A percentile compares a stretch with the other conserved stretches of the same genome.
Conservation (phyloP, 2,329 filamentous ascomycete genomes). For the Thielaviopsis punctulata region DNA sequence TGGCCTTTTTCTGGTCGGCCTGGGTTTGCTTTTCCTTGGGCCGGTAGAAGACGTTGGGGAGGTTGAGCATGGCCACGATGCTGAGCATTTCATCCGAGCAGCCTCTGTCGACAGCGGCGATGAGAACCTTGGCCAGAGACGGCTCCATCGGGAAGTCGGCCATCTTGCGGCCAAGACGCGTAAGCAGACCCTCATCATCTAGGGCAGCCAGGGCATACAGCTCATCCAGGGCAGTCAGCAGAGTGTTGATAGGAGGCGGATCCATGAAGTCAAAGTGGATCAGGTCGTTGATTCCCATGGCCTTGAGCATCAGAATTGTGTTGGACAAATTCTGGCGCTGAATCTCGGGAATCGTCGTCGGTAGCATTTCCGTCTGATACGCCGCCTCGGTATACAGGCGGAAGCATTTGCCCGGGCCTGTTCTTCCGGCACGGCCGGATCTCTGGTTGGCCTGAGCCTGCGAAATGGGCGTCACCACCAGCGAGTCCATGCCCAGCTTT, state of each 20-base stretch:
- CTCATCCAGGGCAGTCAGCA: constrained; percentile 90
- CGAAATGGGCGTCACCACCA: constrained; percentile 90
- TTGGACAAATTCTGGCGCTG: constrained; percentile 83
- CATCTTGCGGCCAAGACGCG: constrained; percentile 87
- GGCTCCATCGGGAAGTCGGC: constrained; percentile 98
- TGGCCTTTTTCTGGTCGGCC: constrained; percentile 92
- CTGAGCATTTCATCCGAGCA: constrained; percentile 90
- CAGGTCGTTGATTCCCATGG: constrained; percentile 97
- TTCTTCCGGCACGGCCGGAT: constrained; percentile 81
- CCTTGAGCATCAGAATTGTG: constrained; percentile 94
- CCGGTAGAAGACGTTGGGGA: constrained; percentile 77
- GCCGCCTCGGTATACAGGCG: constrained; percentile 88
- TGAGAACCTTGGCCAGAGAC: constrained; percentile 74
- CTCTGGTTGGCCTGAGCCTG: constrained; percentile 93
- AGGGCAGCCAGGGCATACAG: constrained; percentile 81
- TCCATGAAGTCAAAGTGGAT: constrained; percentile 99
- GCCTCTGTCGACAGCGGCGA: constrained; percentile 68
- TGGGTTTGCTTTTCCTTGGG: constrained; percentile 95
- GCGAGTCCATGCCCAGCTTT: constrained; percentile 91
- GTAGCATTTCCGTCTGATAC: constrained; percentile 92
- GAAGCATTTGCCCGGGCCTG: constrained; percentile 91
- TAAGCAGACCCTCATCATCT: constrained; percentile 88
- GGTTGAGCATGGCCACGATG: constrained; percentile 87
- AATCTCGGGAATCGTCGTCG: constrained; percentile 90
- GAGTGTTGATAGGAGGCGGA: constrained; percentile 89